Evolutionary conservation across 208 protist species (phyloP).

Genomic region (Novymonas esmeraldas): DNA sequence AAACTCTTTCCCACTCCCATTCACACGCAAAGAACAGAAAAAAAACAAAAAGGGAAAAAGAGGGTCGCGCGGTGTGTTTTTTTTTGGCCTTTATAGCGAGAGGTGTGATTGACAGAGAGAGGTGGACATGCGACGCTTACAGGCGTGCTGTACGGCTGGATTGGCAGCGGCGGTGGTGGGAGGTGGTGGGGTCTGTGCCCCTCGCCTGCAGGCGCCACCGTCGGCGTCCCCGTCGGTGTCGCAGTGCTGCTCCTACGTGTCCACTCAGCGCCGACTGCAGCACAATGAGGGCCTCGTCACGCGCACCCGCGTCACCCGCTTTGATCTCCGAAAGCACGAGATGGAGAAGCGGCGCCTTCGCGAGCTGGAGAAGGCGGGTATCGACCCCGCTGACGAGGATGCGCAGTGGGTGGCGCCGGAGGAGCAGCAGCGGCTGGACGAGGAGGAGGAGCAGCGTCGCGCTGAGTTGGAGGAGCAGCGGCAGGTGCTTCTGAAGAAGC

Average conservation of each 20-base stretch:
- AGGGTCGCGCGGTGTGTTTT: too few relatives aligned
- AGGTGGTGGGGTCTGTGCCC: too few relatives aligned
- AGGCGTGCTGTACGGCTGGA: too few relatives aligned
- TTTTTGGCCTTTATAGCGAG: too few relatives aligned
- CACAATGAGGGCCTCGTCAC: background rate
- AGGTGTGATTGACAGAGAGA: too few relatives aligned
- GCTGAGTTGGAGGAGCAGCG: slow-evolving; percentile 63
- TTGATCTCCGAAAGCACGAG: slow-evolving; percentile 77
- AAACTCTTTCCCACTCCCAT: background rate
- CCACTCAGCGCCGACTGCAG: background rate
- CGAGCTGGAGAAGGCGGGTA: slow-evolving; percentile 73
- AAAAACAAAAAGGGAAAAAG: background rate
- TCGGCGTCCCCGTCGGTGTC: background rate
- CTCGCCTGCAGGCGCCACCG: background rate
- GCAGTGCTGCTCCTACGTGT: background rate
- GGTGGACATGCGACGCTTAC: too few relatives aligned
- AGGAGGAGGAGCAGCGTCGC: slow-evolving; percentile 49
- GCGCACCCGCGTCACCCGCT: slow-evolving; percentile 38
- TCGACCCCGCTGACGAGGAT: slow-evolving; percentile 66
- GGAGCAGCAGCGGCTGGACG: slow-evolving; percentile 76
- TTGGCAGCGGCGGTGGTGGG: background rate
- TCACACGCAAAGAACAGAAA: background rate
- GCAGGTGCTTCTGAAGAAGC: slow-evolving; percentile 55
- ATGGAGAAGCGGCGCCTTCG: slow-evolving; percentile 75
- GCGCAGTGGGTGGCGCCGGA: slow-evolving; percentile 69